Evolutionary conservation across 192 early-diverging fungal genomes (phyloP).

Genomic region (Backusella australiensis): DNA sequence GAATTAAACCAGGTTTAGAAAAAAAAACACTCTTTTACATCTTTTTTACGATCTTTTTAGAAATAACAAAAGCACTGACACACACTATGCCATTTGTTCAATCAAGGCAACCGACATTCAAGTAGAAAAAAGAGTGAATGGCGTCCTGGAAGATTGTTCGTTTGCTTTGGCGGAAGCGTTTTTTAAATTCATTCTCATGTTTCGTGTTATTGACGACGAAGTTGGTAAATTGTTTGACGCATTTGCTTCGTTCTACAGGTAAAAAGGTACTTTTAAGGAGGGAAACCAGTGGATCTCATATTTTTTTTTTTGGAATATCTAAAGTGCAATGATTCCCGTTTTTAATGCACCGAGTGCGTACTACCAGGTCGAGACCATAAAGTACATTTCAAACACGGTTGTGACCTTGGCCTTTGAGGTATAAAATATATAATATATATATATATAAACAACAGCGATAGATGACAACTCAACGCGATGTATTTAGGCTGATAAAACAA

Average conservation of each 20-base stretch:
- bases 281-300: background rate
- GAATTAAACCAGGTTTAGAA: constrained; percentile 4
- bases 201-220: background rate
- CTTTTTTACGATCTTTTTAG: no score
- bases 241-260: constrained; percentile 15
- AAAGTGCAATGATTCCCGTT: constrained; percentile 24
- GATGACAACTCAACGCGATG: background rate
- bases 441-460: background rate
- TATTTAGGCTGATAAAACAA: constrained; percentile 17
- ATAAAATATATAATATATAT: background rate
- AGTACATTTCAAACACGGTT: constrained; percentile 6
- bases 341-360: constrained; percentile 9
- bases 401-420: constrained; percentile 19
- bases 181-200: constrained; percentile 11
- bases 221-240: background rate
- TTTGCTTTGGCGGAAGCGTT: constrained; percentile 11
- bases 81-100: background rate
- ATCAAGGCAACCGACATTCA: background rate
- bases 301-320: background rate
- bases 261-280: background rate
- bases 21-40: background rate
- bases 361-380: constrained; percentile 23
- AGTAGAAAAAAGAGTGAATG: background rate
- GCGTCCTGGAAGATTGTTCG: constrained; percentile 10
- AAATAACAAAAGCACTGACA: background rate